Conservation (phyloP, 257 asterid species). For the Henckelia pumila region DNA sequence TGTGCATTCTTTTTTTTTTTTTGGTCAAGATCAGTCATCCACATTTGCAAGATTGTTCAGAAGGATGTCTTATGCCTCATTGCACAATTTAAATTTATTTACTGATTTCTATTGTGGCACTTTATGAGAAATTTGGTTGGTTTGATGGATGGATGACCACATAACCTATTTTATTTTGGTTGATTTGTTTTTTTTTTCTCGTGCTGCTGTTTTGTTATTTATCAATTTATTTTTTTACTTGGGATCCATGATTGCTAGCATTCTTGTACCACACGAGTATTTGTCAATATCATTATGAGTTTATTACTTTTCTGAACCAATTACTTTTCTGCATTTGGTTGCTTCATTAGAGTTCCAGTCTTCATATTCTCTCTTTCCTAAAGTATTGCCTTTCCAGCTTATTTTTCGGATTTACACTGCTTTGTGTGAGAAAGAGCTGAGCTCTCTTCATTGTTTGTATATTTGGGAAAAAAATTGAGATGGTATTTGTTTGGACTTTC, state of each 20-base stretch:
- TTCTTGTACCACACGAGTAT: background rate
- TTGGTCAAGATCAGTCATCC: background rate
- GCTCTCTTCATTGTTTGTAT: background rate
- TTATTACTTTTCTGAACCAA: background rate
- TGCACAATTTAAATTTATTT: no score
- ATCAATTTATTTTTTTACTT: background rate
- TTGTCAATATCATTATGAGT: conserved; percentile 2
- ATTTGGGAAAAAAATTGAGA: conserved; percentile 2
- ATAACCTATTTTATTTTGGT: background rate
- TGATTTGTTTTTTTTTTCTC: background rate
- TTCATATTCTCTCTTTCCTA: background rate
- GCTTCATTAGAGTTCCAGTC: conserved; percentile 8
- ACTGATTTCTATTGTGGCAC: background rate
- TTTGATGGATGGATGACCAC: conserved; percentile 6
- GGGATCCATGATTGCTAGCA: conserved; percentile 8
- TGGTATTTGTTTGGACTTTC: background rate
- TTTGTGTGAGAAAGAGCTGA: conserved; percentile 6
- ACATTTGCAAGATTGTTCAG: background rate
- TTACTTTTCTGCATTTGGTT: background rate
- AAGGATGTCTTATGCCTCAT: background rate
- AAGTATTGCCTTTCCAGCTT: background rate
- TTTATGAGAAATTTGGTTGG: background rate
- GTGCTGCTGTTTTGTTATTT: conserved; percentile 1
- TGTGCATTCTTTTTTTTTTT: background rate
- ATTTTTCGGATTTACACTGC: background rate